phyloP scores from a whole-genome alignment of 2,329 filamentous ascomycete genomes.

The Ophiostoma angusticollis region DNA sequence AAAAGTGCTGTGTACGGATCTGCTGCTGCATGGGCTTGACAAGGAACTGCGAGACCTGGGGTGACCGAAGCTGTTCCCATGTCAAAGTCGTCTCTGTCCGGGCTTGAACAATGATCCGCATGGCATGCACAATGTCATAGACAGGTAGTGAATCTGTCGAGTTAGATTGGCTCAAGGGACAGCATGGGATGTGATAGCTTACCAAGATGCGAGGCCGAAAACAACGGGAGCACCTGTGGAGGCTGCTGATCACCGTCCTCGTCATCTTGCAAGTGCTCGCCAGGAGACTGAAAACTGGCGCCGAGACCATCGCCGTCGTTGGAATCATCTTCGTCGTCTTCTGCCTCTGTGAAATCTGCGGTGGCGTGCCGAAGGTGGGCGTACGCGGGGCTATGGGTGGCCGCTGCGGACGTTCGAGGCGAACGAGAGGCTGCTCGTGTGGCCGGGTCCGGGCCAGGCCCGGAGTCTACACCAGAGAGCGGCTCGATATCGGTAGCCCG shows the following conservation, averaged over 20 bases:
- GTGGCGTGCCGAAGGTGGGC: conserved; percentile 38
- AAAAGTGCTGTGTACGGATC: conserved; percentile 72
- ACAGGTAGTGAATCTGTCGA: conserved; percentile 66
- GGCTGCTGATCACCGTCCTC: conserved; percentile 20
- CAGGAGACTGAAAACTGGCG: conserved; percentile 18
- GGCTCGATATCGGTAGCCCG: conserved; percentile 11
- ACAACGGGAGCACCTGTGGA: conserved; percentile 52
- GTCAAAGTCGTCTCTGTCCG: conserved; percentile 84
- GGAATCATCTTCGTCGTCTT: conserved; percentile 35
- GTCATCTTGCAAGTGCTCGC: conserved; percentile 22
- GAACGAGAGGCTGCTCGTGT: conserved; percentile 11
- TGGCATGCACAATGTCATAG: conserved; percentile 81
- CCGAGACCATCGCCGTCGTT: conserved; percentile 26
- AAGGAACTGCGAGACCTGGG: conserved; percentile 89
- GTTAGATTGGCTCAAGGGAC: not conserved
- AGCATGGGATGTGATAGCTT: conserved; percentile 14
- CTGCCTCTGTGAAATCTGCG: conserved; percentile 52
- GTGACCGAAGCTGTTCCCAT: conserved; percentile 92
- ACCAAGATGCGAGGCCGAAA: conserved; percentile 69
- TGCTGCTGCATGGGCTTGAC: conserved; percentile 91
- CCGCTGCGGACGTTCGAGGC: conserved; percentile 11
- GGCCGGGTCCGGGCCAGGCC: conserved; percentile 11
- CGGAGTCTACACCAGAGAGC: conserved; percentile 12
- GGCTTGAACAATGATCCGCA: conserved; percentile 70
- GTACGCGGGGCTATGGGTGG: conserved; percentile 21